Conservation (phyloP, 169 alveolate species). For the Plasmodium gallinaceum region DNA sequence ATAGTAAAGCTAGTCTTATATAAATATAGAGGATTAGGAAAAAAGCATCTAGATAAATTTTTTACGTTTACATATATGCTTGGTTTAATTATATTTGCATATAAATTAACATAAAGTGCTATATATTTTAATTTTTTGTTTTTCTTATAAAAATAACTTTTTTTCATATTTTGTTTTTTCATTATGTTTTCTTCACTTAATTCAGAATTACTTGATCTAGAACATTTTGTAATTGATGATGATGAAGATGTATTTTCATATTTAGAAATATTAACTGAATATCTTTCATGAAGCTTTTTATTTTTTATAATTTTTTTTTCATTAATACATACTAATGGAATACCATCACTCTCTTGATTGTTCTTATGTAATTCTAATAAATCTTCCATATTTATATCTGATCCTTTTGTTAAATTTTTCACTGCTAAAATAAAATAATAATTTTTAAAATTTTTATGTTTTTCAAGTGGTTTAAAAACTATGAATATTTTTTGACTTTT, state of each 20-base stretch:
- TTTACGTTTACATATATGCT: constrained; percentile 36
- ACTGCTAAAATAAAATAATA: constrained; percentile 35
- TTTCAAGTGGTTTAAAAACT: constrained; percentile 51
- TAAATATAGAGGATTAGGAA: constrained; percentile 37
- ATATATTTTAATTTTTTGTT: constrained; percentile 37
- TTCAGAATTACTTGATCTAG: constrained; percentile 49
- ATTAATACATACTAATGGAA: constrained; percentile 53
- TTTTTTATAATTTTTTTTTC: constrained; percentile 46
- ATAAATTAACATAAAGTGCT: constrained; percentile 25
- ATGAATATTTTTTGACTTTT: constrained; percentile 33
- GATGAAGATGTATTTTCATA: constrained; percentile 63
- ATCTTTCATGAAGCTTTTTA: constrained; percentile 28
- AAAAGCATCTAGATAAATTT: constrained; percentile 23
- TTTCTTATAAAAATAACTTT: constrained; percentile 39
- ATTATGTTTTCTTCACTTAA: constrained; percentile 43
- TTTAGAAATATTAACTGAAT: constrained; percentile 29
- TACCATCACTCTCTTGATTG: constrained; percentile 20
- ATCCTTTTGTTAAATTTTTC: constrained; percentile 43
- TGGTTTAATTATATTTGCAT: constrained; percentile 73
- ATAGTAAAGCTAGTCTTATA: constrained; percentile 58
- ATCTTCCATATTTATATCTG: constrained; percentile 39
- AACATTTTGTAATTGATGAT: neutral
- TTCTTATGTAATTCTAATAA: constrained; percentile 40
- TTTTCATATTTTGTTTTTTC: constrained; percentile 46
- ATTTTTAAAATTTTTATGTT: constrained; percentile 62